These are phyloP conservation scores for Zymoseptoria ardabiliae DNA, from an alignment of 2,329 filamentous ascomycete species.

Conservation along the genomic window DNA sequence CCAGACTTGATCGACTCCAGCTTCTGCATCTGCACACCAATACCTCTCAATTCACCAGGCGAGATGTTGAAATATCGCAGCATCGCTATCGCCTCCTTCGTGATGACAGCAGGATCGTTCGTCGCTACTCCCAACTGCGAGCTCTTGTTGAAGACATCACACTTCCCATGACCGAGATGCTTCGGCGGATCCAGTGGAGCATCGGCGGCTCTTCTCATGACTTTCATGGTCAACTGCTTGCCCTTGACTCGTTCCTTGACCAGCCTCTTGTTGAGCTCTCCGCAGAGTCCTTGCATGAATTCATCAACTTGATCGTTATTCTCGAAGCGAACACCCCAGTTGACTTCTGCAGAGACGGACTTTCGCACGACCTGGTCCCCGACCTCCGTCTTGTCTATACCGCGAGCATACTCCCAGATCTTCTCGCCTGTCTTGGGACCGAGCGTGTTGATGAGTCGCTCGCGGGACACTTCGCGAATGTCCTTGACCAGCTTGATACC, in stretches of 20 bases:
- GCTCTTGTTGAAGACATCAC: constrained; percentile 90
- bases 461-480: constrained; percentile 67
- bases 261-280: constrained; percentile 74
- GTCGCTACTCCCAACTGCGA: constrained; percentile 75
- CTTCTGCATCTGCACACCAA: constrained; percentile 91
- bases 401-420: constrained; percentile 81
- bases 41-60: constrained; percentile 83
- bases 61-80: constrained; percentile 75
- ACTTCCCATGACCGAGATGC: constrained; percentile 90
- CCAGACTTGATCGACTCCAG: constrained; percentile 67
- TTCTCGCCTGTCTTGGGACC: constrained; percentile 91
- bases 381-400: constrained; percentile 78
- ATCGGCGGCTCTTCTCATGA: constrained; percentile 80
- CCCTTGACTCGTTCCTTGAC: constrained; percentile 80
- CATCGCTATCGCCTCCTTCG: constrained; percentile 77
- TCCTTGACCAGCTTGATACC: constrained; percentile 78
- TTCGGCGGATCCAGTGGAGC: constrained; percentile 88
- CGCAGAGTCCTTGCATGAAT: constrained; percentile 77
- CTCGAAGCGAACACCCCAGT: constrained; percentile 94
- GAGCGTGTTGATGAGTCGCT: constrained; percentile 63
- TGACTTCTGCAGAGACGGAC: constrained; percentile 94
- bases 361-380: constrained; percentile 81
- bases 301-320: constrained; percentile 89
- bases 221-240: constrained; percentile 82
- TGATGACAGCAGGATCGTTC: constrained; percentile 61